phyloP scores from a whole-genome alignment of 2,329 filamentous ascomycete genomes.

The Ceratocystis colombiana region DNA sequence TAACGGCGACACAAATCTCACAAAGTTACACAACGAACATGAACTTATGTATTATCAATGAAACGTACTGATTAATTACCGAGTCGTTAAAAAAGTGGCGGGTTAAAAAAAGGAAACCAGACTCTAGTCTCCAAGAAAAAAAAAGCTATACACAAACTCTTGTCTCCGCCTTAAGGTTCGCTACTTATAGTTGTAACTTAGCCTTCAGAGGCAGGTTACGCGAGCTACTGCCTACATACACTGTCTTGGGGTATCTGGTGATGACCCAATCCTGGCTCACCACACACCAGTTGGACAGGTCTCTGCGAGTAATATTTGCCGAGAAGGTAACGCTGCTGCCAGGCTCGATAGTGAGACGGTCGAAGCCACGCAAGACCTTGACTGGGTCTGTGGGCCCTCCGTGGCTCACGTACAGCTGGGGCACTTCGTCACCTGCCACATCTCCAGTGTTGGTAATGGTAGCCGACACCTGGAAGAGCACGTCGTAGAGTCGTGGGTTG shows the following conservation, averaged over 20 bases:
- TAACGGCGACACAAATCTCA: not conserved
- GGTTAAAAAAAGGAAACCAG: not conserved
- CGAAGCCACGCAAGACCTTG: conserved; percentile 66
- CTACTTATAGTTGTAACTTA: conserved; percentile 28
- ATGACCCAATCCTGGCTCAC: conserved; percentile 72
- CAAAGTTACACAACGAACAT: not conserved
- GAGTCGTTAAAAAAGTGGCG: not conserved
- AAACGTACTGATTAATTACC: not conserved
- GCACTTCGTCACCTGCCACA: conserved; percentile 56
- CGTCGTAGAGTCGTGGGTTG: conserved; percentile 56
- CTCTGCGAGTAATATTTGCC: conserved; percentile 62
- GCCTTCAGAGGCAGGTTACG: conserved; percentile 42
- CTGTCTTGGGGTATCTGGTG: conserved; percentile 42
- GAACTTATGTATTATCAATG: not conserved
- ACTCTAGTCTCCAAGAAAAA: not conserved
- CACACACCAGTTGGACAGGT: conserved; percentile 80
- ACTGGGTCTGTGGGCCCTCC: conserved; percentile 64
- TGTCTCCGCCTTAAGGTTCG: not conserved
- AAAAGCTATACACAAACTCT: conserved; percentile 4
- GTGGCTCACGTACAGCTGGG: conserved; percentile 69
- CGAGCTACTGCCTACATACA: conserved; percentile 47
- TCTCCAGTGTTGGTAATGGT: conserved; percentile 62
- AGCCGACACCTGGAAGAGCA: conserved; percentile 56
- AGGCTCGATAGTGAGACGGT: conserved; percentile 59
- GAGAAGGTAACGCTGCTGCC: conserved; percentile 58